Base-by-base conservation (phyloP, 2,329 filamentous ascomycete genomes). In the Diaporthe ampelina region DNA sequence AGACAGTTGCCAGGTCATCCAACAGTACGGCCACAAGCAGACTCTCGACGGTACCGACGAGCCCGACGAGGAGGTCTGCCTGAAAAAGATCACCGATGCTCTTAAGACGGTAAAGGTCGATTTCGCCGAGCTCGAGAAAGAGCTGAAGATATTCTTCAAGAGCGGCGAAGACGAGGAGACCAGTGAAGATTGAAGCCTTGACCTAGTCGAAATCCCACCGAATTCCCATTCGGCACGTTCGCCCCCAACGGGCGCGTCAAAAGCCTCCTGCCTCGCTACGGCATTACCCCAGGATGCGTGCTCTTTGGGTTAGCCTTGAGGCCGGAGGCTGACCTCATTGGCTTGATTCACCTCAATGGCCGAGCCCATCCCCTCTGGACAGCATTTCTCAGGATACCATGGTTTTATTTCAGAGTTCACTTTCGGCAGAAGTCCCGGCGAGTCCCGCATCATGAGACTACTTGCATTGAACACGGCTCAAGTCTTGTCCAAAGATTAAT, bases 1-100 rank as follows among this genome's bases (percentile, higher is more conserved):
- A 83, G 95, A 98, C 81, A 93, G 91, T 76, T 99, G 97, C 86
- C 95, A 98, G 85, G 95, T 97, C 88, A 98, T 99, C 80, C 96
- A 99, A 84, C 93, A 97, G 81, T 97, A 92, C 82, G 96, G 96
- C 78, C 93, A 94, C 80, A 88, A 90, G 79, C 94, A 95, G 84
- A 95, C 96, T 78, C 90, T 94, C 75, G 92, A 94, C 57, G 95
- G 95, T 56, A 88, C 87, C 8, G 85, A 87, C 73, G 91, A 94
- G 81, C 85, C 87, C 2, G 91, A 97, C 79, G 88, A 92, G 75
- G 86, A 91, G 3, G 85, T 91, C 65, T 95, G 93, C 79, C 87
- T 98, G 48, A 84, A 89, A 76, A 91, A 90, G 76, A 94, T 97
- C 80, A 87, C 87, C 77, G 90, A 91, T 58, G 94, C 92, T 10